Percentiles rank a stretch among this genome's conserved stretches.
These are phyloP conservation scores for Trametes cubensis DNA, from an alignment of 768 basidiomycete genomes.

Conservation along the genomic window DNA sequence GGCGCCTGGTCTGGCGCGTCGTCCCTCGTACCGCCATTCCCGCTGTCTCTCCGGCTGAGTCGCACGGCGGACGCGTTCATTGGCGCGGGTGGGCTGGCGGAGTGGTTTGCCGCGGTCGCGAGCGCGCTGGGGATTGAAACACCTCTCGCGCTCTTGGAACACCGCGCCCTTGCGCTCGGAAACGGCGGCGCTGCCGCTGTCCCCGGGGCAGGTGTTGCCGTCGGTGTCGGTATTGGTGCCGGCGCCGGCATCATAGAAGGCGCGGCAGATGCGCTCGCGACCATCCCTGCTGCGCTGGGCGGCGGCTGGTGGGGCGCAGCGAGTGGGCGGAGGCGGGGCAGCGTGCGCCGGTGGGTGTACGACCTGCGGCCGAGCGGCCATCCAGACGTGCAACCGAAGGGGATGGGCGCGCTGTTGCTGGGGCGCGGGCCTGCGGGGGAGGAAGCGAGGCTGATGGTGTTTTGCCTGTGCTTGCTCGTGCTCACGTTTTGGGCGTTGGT, in stretches of 20 bases:
- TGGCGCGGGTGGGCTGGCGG: conserved; percentile 10
- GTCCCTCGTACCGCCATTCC: conserved; percentile 35
- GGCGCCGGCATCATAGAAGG: too few species aligned
- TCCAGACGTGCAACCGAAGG: conserved; percentile 41
- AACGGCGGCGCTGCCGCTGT: background rate
- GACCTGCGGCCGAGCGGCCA: conserved; percentile 42
- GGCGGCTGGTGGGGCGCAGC: conserved; percentile 7
- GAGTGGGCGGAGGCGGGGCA: conserved; percentile 16
- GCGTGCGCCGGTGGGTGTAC: conserved; percentile 32
- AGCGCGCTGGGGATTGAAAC: conserved; percentile 14
- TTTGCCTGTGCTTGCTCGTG: conserved; percentile 51
- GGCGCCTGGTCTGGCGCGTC: conserved; percentile 16
- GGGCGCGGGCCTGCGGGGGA: conserved; percentile 69
- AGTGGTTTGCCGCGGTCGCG: conserved; percentile 19
- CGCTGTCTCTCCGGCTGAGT: conserved; percentile 13
- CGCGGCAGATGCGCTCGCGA: background rate
- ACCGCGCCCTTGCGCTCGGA: conserved; percentile 7
- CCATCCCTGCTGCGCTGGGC: conserved; percentile 1
- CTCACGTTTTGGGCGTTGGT: conserved; percentile 54
- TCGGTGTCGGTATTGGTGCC: background rate
- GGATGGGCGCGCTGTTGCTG: conserved; percentile 48
- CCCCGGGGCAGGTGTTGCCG: background rate
- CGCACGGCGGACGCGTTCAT: conserved; percentile 1
- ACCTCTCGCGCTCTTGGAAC: conserved; percentile 10
- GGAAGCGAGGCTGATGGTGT: conserved; percentile 62